Evolutionary conservation across 225 moss, liverwort and hornwort species (phyloP).

Genomic region (Physcomitrellopsis africana): DNA sequence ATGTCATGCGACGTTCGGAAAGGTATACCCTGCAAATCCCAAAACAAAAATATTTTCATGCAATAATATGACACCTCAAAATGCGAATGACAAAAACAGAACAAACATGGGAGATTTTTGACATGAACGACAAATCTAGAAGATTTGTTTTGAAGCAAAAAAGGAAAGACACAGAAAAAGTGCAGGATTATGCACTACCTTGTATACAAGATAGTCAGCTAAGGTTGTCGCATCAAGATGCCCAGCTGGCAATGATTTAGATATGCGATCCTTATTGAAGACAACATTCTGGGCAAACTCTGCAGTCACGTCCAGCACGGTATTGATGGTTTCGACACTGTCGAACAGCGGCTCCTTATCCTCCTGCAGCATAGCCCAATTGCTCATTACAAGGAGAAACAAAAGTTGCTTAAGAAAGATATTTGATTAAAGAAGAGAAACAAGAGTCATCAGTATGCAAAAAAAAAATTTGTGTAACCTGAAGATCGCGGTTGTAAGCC

Average conservation of each 20-base stretch:
- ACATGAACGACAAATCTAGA: neutral
- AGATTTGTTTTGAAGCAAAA: neutral
- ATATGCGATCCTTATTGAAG: constrained; percentile 84
- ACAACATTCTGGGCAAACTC: constrained; percentile 93
- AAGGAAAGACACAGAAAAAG: neutral
- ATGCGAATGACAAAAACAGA: neutral
- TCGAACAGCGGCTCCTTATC: constrained; percentile 98
- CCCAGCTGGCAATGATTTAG: constrained; percentile 79
- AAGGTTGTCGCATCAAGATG: constrained; percentile 98
- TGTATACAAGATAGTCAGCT: constrained; percentile 97
- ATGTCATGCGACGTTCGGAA: constrained; percentile 98
- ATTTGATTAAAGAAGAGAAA: neutral
- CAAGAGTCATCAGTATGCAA: neutral
- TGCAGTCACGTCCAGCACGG: constrained; percentile 84
- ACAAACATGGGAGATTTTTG: neutral
- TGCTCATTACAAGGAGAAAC: neutral
- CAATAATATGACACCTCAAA: neutral
- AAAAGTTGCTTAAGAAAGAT: neutral
- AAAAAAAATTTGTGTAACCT: constrained; percentile 45
- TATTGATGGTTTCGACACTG: constrained; percentile 83
- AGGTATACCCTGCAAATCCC: constrained; percentile 73
- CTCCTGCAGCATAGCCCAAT: constrained; percentile 62
- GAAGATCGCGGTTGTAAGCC: constrained; percentile 98
- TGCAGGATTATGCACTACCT: constrained; percentile 47
- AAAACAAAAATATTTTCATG: neutral